A percentile compares a stretch with the other conserved stretches of the same genome.
phyloP scores from a whole-genome alignment of 2,329 filamentous ascomycete species.

The Penicillium aurantiogriseum region DNA sequence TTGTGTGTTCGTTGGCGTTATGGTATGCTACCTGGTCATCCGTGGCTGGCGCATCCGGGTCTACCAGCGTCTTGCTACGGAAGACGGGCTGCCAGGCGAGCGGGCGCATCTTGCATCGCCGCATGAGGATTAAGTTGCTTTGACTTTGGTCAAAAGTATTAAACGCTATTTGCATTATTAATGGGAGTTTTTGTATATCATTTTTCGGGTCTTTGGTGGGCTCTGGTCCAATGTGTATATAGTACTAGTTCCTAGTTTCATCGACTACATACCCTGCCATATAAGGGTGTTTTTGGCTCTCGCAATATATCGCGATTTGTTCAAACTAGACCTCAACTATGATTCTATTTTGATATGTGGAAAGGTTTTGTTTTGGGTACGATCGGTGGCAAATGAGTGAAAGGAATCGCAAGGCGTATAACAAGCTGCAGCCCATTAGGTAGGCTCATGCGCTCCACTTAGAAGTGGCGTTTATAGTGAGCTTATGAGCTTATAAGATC shows the following conservation, averaged over 20 bases:
- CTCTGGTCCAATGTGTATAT: constrained; percentile 9
- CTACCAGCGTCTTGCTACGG: constrained; percentile 18
- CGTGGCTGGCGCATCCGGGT: constrained; percentile 27
- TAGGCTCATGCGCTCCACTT: background rate
- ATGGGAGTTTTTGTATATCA: constrained; percentile 10
- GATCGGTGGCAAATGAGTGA: background rate
- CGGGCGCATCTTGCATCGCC: constrained; percentile 12
- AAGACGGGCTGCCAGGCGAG: constrained; percentile 15
- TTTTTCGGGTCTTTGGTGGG: background rate
- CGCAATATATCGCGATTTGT: background rate
- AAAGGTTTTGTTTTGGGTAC: background rate
- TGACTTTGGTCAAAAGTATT: background rate
- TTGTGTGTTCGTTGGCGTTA: constrained; percentile 15
- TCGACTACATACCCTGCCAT: background rate
- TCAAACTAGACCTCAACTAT: background rate
- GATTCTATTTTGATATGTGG: background rate
- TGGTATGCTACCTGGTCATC: constrained; percentile 20
- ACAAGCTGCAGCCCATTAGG: background rate
- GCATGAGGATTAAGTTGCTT: constrained; percentile 12
- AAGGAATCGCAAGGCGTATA: background rate
- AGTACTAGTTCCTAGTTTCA: background rate
- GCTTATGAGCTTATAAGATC: too few species aligned
- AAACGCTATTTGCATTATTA: constrained; percentile 7
- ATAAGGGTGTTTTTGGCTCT: background rate
- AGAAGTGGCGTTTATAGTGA: background rate